Evolutionary conservation across 2,329 filamentous ascomycete genomes (phyloP), one percentile per base, ranked within the genome.

Genomic region (Pezicula carpinea): DNA sequence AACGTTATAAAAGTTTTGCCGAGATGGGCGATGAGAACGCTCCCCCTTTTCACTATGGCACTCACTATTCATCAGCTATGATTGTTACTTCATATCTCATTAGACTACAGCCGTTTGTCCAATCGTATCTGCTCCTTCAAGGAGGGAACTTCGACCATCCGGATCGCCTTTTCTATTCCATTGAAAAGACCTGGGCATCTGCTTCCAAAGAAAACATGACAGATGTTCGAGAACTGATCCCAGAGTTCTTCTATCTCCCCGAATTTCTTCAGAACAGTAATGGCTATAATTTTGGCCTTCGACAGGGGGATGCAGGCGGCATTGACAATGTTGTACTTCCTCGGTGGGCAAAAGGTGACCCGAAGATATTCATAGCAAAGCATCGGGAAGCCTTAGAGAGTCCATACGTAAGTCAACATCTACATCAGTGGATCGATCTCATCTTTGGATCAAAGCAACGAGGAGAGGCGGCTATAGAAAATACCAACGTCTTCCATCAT

Each of bases 61-160:
- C 95, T 0, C 95, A 99, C 64, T 99, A 99, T 66, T 97, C 93
- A 1, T 97, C 93, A 2, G 93, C 93, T 6, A 99, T 97, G 93
- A 96, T 96, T 49, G 93, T 99, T 6, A 90, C 90, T 11, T 96
- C 91, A 0, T 99, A 96, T 60, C 77, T 99, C 34, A 96, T 99
- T 59, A 85, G 93, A 15, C 75, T 99, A 14, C 92, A 96, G 43
- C 93, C 93, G 0, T 99, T 97, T 64, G 92, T 96, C 19, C 89
- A 97, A 58, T 96, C 93, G 0, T 97, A 95, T 62, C 80, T 97
- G 17, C 73, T 97, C 7, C 78, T 99, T 2, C 93, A 99, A 66
- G 93, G 93, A n/a, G 92, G 92, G 5, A 89, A 80, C 33, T 99
- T 97, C 62, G 93, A 99, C 62, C 92, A 99, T 61, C 89, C 93